phyloP scores from a whole-genome alignment of 2,329 filamentous ascomycete species.

The Cyphellophora europaea region DNA sequence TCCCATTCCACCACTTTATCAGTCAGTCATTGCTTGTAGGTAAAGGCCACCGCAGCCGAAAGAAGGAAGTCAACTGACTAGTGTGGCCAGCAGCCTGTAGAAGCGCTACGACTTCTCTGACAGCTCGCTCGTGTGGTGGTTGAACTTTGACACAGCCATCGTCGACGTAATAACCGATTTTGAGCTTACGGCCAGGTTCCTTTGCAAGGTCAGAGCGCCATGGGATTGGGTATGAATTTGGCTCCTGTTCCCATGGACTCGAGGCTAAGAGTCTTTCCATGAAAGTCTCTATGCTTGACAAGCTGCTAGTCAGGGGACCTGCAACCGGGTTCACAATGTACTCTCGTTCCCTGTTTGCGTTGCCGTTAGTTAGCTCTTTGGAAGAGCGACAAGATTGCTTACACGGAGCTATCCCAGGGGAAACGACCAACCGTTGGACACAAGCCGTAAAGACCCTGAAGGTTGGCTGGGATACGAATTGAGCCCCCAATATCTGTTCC shows the following conservation, averaged over 20 bases:
- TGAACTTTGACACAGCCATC: constrained; percentile 57
- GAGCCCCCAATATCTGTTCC: constrained; percentile 48
- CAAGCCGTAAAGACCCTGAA: constrained; percentile 40
- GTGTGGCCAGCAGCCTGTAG: constrained; percentile 42
- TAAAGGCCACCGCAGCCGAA: neutral
- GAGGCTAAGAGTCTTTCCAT: constrained; percentile 20
- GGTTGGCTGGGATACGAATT: constrained; percentile 42
- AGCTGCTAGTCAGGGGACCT: constrained; percentile 45
- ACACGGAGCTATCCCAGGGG: constrained; percentile 10
- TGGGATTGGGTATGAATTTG: constrained; percentile 35
- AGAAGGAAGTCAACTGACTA: constrained; percentile 2
- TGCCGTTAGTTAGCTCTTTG: too few relatives aligned
- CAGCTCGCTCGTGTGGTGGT: constrained; percentile 47
- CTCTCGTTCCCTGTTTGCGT: constrained; percentile 3
- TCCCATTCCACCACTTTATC: neutral
- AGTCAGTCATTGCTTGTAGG: neutral
- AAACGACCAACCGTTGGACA: constrained; percentile 23
- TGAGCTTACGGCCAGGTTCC: constrained; percentile 27
- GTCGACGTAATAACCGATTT: constrained; percentile 54
- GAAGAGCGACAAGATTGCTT: too few relatives aligned
- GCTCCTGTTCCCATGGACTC: neutral
- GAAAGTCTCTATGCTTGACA: constrained; percentile 38
- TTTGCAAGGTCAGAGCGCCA: constrained; percentile 41
- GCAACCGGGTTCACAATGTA: constrained; percentile 37
- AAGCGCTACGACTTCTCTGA: constrained; percentile 38